Evolutionary conservation across 345 rosid genomes (phyloP).

Genomic region (Lepidium africanum): DNA sequence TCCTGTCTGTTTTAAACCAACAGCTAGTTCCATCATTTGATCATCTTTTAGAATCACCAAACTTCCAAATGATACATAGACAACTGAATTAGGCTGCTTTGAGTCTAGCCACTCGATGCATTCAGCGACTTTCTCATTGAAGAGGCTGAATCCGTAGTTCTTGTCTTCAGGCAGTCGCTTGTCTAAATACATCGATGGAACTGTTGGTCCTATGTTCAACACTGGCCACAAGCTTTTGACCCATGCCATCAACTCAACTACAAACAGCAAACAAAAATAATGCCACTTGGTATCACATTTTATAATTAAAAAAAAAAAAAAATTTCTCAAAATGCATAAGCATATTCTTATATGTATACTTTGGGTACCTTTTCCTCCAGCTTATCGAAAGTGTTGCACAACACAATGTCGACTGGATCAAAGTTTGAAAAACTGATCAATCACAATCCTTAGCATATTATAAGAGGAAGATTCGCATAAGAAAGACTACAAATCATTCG

Average conservation of each 20-base stretch:
- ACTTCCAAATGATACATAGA: conserved; percentile 57
- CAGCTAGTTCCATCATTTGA: conserved; percentile 46
- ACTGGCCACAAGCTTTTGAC: conserved; percentile 33
- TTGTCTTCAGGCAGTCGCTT: conserved; percentile 33
- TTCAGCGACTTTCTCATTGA: conserved; percentile 27
- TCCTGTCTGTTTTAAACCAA: conserved; percentile 31
- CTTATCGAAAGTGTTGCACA: conserved; percentile 36
- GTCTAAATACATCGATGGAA: conserved; percentile 51
- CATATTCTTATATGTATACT: neutral
- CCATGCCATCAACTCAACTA: conserved; percentile 38
- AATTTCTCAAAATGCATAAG: neutral
- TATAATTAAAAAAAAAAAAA: too few relatives aligned
- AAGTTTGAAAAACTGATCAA: conserved; percentile 31
- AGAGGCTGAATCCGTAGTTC: conserved; percentile 44
- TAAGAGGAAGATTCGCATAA: conserved; percentile 17
- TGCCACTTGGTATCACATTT: too few relatives aligned
- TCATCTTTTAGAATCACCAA: conserved; percentile 33
- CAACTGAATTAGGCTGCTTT: conserved; percentile 38
- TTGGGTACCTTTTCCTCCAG: conserved; percentile 40
- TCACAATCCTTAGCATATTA: neutral
- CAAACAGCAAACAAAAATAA: neutral
- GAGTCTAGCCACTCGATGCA: conserved; percentile 46
- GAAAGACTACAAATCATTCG: conserved; percentile 38
- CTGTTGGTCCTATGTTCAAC: conserved; percentile 38
- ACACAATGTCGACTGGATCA: conserved; percentile 22